Evolutionary conservation across 2,329 filamentous ascomycete species (phyloP), one percentile per base, ranked within the genome.

Genomic region (Curvularia lunata): DNA sequence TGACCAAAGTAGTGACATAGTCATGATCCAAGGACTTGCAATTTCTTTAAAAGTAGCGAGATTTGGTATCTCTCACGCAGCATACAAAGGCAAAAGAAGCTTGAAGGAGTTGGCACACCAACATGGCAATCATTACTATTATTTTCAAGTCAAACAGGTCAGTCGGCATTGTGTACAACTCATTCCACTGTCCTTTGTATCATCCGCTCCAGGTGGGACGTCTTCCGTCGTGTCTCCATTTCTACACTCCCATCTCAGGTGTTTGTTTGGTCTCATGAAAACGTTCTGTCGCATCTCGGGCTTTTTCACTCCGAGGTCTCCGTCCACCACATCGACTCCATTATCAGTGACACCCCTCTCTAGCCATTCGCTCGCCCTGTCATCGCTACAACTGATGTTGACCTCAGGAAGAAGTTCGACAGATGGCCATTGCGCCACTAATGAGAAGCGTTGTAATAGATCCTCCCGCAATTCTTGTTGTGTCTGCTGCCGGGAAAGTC

Each of bases 291-390:
- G 37, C 25, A 48, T 27, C 32, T 59, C 56, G 4, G 43, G 28
- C 19, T 46, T 52, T 37, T 56, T 47, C 23, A 43, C 40, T 5
- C 56, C 52, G 16, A 59, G 19, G 41, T 61, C 55, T 10, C 49
- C 57, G 23, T 59, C 40, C 40, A 48, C 42, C 27, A 61, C 34
- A 21, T 52, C 18, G 1, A 50, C 28, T 5, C 38, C 43, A 4
- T 52, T 27, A 28, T 55, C n/a, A 28, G 12, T 6, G 25, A 51
- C 56, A 8, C 62, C 61, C 21, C 53, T 52, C n/a, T 66, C 62
- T 41, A 68, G 25, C 66, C 66, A 69, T 32, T 61, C 52, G 28
- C 59, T 60, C 12, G 63, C 62, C 42, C 56, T 62, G 3, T 66
- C 61, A n/a, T 56, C 62, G 5, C 52, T 42, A 6, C 47, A 50